Evolutionary conservation across 352 stramenopile genomes (phyloP).

Genomic region (Stramenopiles sp.): DNA sequence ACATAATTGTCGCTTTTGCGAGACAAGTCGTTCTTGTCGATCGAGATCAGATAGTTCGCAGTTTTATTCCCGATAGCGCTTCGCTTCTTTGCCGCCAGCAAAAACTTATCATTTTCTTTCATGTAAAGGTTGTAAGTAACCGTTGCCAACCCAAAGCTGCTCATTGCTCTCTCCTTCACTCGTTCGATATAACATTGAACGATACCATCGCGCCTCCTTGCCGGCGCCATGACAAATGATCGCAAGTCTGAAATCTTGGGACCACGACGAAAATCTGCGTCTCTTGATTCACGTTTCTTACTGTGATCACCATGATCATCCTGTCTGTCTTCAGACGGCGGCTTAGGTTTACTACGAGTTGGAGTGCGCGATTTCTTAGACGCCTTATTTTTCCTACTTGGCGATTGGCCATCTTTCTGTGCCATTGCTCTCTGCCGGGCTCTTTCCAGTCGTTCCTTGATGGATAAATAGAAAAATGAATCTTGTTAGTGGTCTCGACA

Average conservation of each 20-base stretch:
- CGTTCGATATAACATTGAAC: not conserved
- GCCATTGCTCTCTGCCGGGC: not conserved
- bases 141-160: not conserved
- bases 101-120: not conserved
- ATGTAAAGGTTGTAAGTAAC: not conserved
- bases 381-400: not conserved
- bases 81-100: not conserved
- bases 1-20: conserved; percentile 71
- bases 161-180: not conserved
- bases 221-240: not conserved
- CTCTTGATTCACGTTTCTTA: too few relatives aligned
- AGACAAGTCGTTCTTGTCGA: conserved; percentile 31
- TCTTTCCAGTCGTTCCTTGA: not conserved
- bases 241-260: not conserved
- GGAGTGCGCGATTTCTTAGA: not conserved
- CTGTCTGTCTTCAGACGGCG: too few relatives aligned
- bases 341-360: too few relatives aligned
- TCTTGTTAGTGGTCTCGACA: not conserved
- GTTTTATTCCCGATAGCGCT: not conserved
- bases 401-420: not conserved
- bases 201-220: not conserved
- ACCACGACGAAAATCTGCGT: not conserved
- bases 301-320: too few relatives aligned
- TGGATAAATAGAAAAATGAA: not conserved
- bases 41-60: not conserved